These are phyloP conservation scores for Ophiostoma sp. DNA, from an alignment of 2,329 filamentous ascomycete genomes.

Conservation along the genomic window DNA sequence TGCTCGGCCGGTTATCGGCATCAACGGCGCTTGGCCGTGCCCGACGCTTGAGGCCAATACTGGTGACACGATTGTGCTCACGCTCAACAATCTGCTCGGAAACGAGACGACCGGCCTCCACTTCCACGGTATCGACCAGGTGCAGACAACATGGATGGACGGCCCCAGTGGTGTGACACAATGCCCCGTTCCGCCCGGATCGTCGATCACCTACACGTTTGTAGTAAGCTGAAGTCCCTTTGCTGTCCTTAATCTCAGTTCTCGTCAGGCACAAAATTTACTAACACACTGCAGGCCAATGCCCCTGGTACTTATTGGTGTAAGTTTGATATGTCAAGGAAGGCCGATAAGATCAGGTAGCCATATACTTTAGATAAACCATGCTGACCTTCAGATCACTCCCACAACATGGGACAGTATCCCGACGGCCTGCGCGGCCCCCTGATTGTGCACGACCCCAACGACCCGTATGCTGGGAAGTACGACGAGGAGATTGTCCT, in stretches of 20 bases:
- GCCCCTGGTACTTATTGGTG: conserved; percentile 51
- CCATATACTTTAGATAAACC: background rate
- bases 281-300: conserved; percentile 38
- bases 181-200: conserved; percentile 53
- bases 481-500: conserved; percentile 62
- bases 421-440: conserved; percentile 66
- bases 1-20: conserved; percentile 46
- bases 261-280: background rate
- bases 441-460: conserved; percentile 60
- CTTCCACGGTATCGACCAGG: conserved; percentile 62
- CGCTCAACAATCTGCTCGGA: conserved; percentile 52
- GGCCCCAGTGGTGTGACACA: conserved; percentile 57
- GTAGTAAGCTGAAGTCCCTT: conserved; percentile 38
- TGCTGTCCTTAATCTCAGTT: background rate
- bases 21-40: conserved; percentile 64
- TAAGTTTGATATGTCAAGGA: conserved; percentile 33
- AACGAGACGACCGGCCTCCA: conserved; percentile 54
- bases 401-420: conserved; percentile 64
- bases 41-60: conserved; percentile 54
- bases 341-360: background rate
- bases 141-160: conserved; percentile 58
- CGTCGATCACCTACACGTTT: conserved; percentile 56
- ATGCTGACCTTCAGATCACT: conserved; percentile 51
- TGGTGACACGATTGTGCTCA: conserved; percentile 53
- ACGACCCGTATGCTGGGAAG: conserved; percentile 51